A percentile compares a stretch with the other conserved stretches of the same genome.
phyloP scores from a whole-genome alignment of 176 grass and related monocot species.

The Dendrocalamus sinicus region DNA sequence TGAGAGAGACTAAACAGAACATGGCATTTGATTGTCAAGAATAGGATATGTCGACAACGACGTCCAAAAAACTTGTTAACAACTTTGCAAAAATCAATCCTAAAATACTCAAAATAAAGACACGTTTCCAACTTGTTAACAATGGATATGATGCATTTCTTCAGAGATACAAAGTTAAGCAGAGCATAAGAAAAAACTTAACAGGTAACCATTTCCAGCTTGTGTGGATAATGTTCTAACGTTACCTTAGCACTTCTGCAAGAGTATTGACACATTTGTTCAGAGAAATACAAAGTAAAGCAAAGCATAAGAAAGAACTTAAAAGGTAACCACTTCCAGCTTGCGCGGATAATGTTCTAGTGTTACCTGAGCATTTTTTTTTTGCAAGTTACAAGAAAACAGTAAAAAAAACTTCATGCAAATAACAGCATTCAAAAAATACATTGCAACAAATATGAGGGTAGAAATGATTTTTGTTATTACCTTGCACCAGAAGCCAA shows the following conservation, averaged over 20 bases:
- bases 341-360: slow-evolving; percentile 1
- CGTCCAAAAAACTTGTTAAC: background rate
- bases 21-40: background rate
- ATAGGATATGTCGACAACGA: background rate
- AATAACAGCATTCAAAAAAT: slow-evolving; percentile 12
- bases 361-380: slow-evolving; percentile 20
- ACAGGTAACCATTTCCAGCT: background rate
- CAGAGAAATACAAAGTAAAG: background rate
- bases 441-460: slow-evolving; percentile 2
- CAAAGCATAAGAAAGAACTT: slow-evolving; percentile 1
- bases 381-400: background rate
- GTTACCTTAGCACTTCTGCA: too few species aligned
- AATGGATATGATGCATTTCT: background rate
- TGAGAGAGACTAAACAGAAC: background rate
- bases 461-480: slow-evolving; percentile 29
- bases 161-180: background rate
- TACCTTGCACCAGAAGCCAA: slow-evolving; percentile 86
- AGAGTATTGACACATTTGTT: background rate
- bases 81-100: background rate
- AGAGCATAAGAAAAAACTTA: slow-evolving; percentile 12
- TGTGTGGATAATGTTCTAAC: background rate
- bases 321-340: background rate
- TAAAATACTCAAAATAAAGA: background rate
- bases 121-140: too few species aligned
- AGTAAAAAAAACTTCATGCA: background rate